Percentiles rank a stretch among this genome's conserved stretches.
phyloP scores from a whole-genome alignment of 2,329 filamentous ascomycete species.

The Neurospora sp. region DNA sequence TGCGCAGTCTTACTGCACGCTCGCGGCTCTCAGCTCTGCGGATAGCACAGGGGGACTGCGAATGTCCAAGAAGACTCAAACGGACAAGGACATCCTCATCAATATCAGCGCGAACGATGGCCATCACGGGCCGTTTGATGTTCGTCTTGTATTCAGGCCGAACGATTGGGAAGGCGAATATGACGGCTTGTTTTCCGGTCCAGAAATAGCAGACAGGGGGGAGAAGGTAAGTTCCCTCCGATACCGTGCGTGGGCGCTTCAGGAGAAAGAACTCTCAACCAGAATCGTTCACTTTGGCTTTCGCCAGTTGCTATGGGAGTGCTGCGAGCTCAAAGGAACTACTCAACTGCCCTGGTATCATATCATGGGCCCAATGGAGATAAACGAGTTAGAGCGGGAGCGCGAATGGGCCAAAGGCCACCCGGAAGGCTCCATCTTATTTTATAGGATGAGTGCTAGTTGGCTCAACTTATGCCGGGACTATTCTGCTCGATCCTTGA shows the following conservation, averaged over 20 bases:
- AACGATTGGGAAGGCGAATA: too few species aligned
- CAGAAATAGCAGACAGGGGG: too few species aligned
- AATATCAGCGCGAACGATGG: neutral
- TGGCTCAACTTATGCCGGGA: accelerated
- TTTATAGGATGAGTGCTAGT: accelerated
- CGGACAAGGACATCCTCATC: neutral
- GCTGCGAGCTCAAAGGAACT: neutral
- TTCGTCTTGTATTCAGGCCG: too few species aligned
- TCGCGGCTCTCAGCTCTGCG: neutral
- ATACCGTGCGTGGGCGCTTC: neutral
- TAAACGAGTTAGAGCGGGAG: neutral
- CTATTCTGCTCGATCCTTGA: accelerated
- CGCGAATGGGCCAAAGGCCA: neutral
- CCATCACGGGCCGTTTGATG: neutral
- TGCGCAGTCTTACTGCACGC: neutral
- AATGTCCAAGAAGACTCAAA: accelerated
- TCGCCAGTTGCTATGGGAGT: neutral
- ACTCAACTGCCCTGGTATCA: neutral
- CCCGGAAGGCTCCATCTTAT: neutral
- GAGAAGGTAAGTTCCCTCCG: neutral
- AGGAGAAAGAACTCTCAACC: neutral
- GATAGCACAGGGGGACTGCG: neutral
- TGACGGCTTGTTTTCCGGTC: too few species aligned
- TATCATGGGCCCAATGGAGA: too few species aligned
- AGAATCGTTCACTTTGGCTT: neutral